These are phyloP conservation scores for Fistulinella staudtii DNA, from an alignment of 1,284 basidiomycete genomes.

Conservation along the genomic window DNA sequence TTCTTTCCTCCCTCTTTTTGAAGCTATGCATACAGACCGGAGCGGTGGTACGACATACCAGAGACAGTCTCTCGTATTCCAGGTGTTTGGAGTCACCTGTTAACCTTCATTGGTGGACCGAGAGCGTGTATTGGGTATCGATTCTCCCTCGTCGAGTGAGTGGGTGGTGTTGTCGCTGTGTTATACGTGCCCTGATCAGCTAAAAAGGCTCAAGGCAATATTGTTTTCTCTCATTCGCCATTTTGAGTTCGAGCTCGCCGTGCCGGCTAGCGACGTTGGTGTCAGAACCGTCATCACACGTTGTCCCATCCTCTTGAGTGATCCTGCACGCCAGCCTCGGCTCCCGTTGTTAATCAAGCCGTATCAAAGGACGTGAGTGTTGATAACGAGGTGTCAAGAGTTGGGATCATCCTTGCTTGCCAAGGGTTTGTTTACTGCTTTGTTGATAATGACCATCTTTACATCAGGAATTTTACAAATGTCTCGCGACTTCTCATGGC, in stretches of 20 bases:
- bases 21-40: background rate
- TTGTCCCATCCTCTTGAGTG: constrained; percentile 35
- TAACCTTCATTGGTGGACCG: background rate
- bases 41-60: background rate
- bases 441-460: too few relatives aligned
- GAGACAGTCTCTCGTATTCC: background rate
- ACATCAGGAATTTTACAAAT: too few relatives aligned
- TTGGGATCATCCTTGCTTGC: too few relatives aligned
- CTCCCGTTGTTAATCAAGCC: constrained; percentile 20
- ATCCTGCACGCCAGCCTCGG: constrained; percentile 12
- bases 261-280: constrained; percentile 40
- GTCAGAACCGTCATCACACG: constrained; percentile 37
- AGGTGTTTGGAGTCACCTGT: background rate
- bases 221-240: constrained; percentile 53
- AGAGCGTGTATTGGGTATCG: background rate
- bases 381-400: too few relatives aligned
- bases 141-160: background rate
- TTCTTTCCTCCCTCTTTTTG: background rate
- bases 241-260: constrained; percentile 52
- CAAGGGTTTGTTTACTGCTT: too few relatives aligned
- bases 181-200: background rate
- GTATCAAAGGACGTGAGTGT: constrained; percentile 3
- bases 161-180: background rate
- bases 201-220: constrained; percentile 51
- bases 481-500: too few relatives aligned